These are phyloP conservation scores for Rhizomucor pusillus DNA, from an alignment of 371 early-diverging fungal species.

Conservation along the genomic window DNA sequence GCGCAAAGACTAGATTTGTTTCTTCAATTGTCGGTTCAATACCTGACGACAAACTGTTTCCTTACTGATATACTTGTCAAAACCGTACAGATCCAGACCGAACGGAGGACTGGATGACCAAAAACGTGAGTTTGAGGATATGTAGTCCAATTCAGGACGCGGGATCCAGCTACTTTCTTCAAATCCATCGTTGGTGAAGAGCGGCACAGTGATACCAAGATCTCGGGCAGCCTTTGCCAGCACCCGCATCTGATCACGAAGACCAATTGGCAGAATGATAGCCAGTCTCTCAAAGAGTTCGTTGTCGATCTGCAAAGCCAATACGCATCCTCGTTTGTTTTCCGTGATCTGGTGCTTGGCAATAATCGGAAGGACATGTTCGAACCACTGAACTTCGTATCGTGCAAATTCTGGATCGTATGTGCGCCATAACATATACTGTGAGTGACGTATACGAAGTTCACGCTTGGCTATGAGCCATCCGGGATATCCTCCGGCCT, in stretches of 20 bases:
- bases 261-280: conserved; percentile 65
- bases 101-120: conserved; percentile 43
- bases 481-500: conserved; percentile 82
- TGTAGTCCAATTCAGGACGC: conserved; percentile 38
- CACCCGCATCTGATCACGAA: conserved; percentile 82
- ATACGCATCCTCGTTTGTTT: conserved; percentile 61
- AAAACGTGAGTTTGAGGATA: conserved; percentile 12
- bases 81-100: conserved; percentile 79
- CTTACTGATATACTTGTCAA: conserved; percentile 78
- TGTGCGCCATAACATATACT: conserved; percentile 61
- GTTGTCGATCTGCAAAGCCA: conserved; percentile 83
- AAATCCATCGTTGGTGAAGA: conserved; percentile 81
- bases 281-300: conserved; percentile 68
- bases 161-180: conserved; percentile 67
- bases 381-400: conserved; percentile 73
- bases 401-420: conserved; percentile 71
- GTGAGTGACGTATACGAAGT: conserved; percentile 73
- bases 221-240: conserved; percentile 78
- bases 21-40: background rate
- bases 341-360: conserved; percentile 78
- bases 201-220: conserved; percentile 74
- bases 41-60: background rate
- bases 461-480: conserved; percentile 82
- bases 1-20: conserved; percentile 52
- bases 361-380: conserved; percentile 73